Evolutionary conservation across 192 early-diverging fungal genomes (phyloP), one percentile per base, ranked within the genome.

Genomic region (Gaertneriomyces sp.): DNA sequence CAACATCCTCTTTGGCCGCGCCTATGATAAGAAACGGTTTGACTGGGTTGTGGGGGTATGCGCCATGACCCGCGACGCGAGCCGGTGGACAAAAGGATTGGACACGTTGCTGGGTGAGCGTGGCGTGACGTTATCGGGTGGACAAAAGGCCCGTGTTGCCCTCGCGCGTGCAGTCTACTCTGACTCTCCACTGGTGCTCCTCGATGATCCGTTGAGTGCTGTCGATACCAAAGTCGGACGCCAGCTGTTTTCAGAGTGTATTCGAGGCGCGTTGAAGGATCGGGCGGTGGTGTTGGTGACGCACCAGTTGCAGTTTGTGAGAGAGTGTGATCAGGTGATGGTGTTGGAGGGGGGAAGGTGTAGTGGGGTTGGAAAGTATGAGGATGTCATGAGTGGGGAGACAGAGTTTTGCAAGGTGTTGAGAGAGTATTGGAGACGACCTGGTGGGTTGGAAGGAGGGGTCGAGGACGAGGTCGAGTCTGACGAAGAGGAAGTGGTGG

Each of bases 181-280:
- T 20, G 64, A 77, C 53, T 74, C 81, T 2, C 76, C 80, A 45
- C 59, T 83, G 8, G 68, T 62, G 12, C 45, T 83, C 17, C 60
- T 83, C 53, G 81, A 83, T 55, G 81, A 83, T 46, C 78, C 78
- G 3, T 52, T 83, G 55, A n/a, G 56, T 8, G 81, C 81, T 10
- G 74, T 83, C 8, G 78, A 83, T 53, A 45, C 73, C 11, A 68
- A 75, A 42, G 81, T 83, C 42, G 81, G 71, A 7, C 61, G 60
- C 38, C 71, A 78, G 58, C 25, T 81, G 39, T 81, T 81, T 63
- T 68, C 73, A 54, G 9, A 74, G 7, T 81, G 79, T 45, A 73
- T 81, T 44, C 52, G 49, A 41, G 74, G 72, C 4, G 8, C 68
- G 2, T 63, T 81, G 46, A 67, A 61, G 63, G 53, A 53, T 41